Percentiles rank a stretch among this genome's conserved stretches.
phyloP scores from a whole-genome alignment of 108 stramenopile genomes.

The Pseudonitzschia multistriata region DNA sequence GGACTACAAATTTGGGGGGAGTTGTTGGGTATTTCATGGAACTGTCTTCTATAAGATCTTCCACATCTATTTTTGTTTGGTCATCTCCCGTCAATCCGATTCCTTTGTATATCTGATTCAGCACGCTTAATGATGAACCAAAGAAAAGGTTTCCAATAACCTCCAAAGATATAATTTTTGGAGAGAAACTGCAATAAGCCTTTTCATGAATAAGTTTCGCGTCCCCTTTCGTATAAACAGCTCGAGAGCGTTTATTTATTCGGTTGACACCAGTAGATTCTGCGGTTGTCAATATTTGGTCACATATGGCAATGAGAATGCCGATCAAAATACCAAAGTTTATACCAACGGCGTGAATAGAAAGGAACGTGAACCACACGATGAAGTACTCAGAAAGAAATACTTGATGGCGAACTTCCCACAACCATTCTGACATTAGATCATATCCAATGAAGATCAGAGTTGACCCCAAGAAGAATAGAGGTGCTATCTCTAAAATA shows the following conservation, averaged over 20 bases:
- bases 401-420: constrained; percentile 78
- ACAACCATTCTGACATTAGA: constrained; percentile 92
- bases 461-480: constrained; percentile 91
- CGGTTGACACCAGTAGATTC: constrained; percentile 45
- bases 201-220: constrained; percentile 59
- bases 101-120: constrained; percentile 58
- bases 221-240: constrained; percentile 70
- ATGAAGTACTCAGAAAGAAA: constrained; percentile 79
- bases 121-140: constrained; percentile 64
- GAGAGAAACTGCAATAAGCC: constrained; percentile 49
- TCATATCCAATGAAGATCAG: constrained; percentile 92
- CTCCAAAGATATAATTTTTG: constrained; percentile 72
- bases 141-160: constrained; percentile 78
- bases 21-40: constrained; percentile 9
- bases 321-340: constrained; percentile 79
- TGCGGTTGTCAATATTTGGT: constrained; percentile 76
- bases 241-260: constrained; percentile 68
- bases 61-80: neutral
- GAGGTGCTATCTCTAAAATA: constrained; percentile 77
- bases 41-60: constrained; percentile 2
- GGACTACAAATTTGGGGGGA: constrained; percentile 58
- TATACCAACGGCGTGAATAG: constrained; percentile 86
- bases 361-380: constrained; percentile 76
- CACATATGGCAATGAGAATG: constrained; percentile 70
- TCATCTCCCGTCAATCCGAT: constrained; percentile 44